Percentiles rank a stretch among this genome's conserved stretches.
phyloP scores from a whole-genome alignment of 1,284 basidiomycete genomes.

The Cutaneotrichosporon arboriforme region DNA sequence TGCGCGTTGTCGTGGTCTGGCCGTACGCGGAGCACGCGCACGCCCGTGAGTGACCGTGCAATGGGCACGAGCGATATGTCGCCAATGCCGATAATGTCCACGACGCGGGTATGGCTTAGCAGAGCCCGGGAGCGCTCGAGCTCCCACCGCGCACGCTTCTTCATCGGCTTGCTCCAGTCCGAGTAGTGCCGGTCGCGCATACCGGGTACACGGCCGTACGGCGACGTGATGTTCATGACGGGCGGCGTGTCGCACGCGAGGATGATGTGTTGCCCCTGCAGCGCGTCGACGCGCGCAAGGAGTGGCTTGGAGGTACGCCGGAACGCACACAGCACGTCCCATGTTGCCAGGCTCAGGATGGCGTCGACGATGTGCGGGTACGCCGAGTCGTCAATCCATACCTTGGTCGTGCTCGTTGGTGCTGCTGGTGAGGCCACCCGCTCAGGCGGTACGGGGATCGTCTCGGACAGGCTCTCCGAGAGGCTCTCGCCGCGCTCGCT shows the following conservation, averaged over 20 bases:
- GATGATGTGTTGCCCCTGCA: conserved; percentile 1
- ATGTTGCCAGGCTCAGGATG: neutral
- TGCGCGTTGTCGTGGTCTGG: neutral
- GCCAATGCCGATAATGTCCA: conserved; percentile 12
- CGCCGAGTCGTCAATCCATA: conserved; percentile 1
- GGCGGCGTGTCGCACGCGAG: neutral
- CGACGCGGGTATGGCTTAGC: conserved; percentile 7
- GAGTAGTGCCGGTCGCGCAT: neutral
- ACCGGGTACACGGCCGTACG: neutral
- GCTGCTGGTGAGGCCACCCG: neutral
- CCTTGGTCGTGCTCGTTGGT: neutral
- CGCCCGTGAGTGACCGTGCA: neutral
- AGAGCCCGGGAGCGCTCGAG: neutral
- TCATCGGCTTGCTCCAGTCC: neutral
- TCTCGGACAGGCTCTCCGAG: too few species aligned
- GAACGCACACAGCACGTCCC: neutral
- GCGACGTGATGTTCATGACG: neutral
- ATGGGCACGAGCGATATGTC: conserved; percentile 4
- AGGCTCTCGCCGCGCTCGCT: too few species aligned
- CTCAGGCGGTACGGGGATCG: too few species aligned
- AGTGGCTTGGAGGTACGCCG: neutral
- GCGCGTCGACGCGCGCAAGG: neutral
- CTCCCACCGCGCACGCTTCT: neutral
- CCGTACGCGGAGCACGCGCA: conserved; percentile 7
- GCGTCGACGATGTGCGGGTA: conserved; percentile 3